Base-by-base conservation (phyloP, 148 eudicot species). In the Rhododendron vialii region DNA sequence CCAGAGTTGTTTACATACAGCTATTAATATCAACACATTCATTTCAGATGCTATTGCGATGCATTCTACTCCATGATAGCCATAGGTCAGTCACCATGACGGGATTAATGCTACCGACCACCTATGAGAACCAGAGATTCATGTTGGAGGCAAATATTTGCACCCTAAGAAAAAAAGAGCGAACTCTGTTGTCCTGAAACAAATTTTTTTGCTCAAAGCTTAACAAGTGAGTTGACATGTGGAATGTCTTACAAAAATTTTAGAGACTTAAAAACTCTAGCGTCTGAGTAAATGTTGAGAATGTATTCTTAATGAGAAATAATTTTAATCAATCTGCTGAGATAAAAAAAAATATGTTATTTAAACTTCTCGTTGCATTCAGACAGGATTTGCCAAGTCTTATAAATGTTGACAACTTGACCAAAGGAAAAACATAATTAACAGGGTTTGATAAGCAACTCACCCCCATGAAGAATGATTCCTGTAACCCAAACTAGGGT, bases 401-500 rank as follows among this genome's bases (percentile, higher is more conserved):
- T 53, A 17, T 8, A 28, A 81, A 30, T 82, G 22, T 10, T 77
- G 26, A 36, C 20, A 82, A 22, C 84, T 36, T 38, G 12, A 82
- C 63, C 4, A 2, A 24, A 82, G 84, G 51, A 82, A 41, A 82
- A 82, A 59, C 33, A 3, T 3, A 61, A 22, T 12, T 81, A 38
- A 81, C 24, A 5, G 26, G 35, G 8, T 82, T 61, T 61, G 71
- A 59, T 38, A 24, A 81, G 75, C 22, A 82, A 80, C 93, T 95
- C 85, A 97, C 99, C 95, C 98, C 98, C 61, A 95, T 84, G 38
- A 65, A 97, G 95, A 84, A 97, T 82, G 84, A 93, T 89, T 89
- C 98, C 98, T 45, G 98, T 95, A 47, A 89, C 82, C 98, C 98
- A 97, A 53, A 98, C 98, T 86, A 97, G 89, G 67, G 92, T 89